Conservation (phyloP, 305 asterid species). For the Fraxinus ornus region DNA sequence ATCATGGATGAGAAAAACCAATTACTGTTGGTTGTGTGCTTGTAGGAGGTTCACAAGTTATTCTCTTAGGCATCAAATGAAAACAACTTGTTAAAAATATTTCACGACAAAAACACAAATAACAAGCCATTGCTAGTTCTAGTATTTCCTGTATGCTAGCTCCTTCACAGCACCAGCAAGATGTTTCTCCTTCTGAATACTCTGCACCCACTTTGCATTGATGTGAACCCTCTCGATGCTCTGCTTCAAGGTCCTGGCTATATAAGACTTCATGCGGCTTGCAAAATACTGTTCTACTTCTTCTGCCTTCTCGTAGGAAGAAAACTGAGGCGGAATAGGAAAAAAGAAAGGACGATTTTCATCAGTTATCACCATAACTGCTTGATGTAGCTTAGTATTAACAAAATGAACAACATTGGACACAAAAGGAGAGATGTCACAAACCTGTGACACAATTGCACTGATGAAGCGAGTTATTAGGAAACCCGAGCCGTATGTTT, state of each 20-base stretch:
- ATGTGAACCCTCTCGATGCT: conserved; percentile 80
- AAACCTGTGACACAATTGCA: conserved; percentile 72
- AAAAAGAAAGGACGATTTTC: not conserved
- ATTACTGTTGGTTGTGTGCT: not conserved
- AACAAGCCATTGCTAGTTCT: conserved; percentile 9
- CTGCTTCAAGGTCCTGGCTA: conserved; percentile 87
- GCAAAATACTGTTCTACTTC: conserved; percentile 74
- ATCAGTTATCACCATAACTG: not conserved
- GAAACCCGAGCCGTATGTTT: conserved; percentile 86
- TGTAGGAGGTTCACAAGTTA: not conserved
- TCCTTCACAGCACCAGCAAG: conserved; percentile 58
- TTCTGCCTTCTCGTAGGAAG: conserved; percentile 65
- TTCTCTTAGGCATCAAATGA: not conserved
- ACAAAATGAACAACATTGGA: not conserved
- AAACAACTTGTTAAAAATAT: not conserved
- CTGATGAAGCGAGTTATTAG: conserved; percentile 71
- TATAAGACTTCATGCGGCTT: conserved; percentile 72
- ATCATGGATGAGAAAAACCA: not conserved
- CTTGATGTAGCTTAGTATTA: not conserved
- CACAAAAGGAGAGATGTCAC: conserved; percentile 26
- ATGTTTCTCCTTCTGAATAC: conserved; percentile 71
- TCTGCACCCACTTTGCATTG: conserved; percentile 72
- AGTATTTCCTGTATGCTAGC: conserved; percentile 62
- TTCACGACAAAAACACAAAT: not conserved
- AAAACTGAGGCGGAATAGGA: conserved; percentile 46